phyloP scores from a whole-genome alignment of 2,329 filamentous ascomycete genomes.

The Neofusicoccum ribis region DNA sequence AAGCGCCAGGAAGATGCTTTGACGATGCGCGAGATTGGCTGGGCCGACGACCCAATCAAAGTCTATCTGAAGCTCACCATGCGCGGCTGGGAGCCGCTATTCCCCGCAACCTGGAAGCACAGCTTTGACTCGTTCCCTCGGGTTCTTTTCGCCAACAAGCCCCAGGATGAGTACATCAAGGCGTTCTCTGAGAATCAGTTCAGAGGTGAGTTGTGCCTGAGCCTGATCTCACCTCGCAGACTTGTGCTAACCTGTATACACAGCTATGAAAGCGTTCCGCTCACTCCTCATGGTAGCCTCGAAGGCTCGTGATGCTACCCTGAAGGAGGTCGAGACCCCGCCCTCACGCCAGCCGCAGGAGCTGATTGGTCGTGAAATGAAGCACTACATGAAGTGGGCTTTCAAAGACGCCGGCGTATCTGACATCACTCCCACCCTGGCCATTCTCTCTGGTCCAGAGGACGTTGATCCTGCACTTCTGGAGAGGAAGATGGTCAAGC shows the following conservation, averaged over 20 bases:
- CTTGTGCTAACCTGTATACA: slow-evolving; percentile 12
- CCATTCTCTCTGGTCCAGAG: slow-evolving; percentile 44
- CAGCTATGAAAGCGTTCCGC: slow-evolving; percentile 53
- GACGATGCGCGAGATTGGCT: slow-evolving; percentile 46
- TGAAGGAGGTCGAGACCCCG: slow-evolving; percentile 32
- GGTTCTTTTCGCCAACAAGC: slow-evolving; percentile 49
- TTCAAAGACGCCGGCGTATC: slow-evolving; percentile 50
- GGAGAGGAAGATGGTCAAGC: slow-evolving; percentile 41
- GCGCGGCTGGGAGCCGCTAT: slow-evolving; percentile 58
- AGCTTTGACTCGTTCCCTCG: slow-evolving; percentile 58
- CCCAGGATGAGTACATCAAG: slow-evolving; percentile 49
- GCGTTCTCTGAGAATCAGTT: slow-evolving; percentile 45
- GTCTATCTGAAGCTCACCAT: slow-evolving; percentile 55
- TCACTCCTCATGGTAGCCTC: slow-evolving; percentile 53
- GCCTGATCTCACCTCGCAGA: neutral
- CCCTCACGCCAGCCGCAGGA: slow-evolving; percentile 35
- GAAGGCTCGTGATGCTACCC: slow-evolving; percentile 51
- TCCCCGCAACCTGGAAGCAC: slow-evolving; percentile 53
- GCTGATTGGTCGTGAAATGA: slow-evolving; percentile 45
- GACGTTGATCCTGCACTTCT: slow-evolving; percentile 30
- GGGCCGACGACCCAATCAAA: slow-evolving; percentile 53
- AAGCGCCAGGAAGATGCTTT: slow-evolving; percentile 30
- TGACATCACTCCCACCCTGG: slow-evolving; percentile 47
- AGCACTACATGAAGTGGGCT: slow-evolving; percentile 56
- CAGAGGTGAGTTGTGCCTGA: slow-evolving; percentile 39